Base-by-base conservation (phyloP, 805 yeast genomes). In the Candida xiaguanensis region DNA sequence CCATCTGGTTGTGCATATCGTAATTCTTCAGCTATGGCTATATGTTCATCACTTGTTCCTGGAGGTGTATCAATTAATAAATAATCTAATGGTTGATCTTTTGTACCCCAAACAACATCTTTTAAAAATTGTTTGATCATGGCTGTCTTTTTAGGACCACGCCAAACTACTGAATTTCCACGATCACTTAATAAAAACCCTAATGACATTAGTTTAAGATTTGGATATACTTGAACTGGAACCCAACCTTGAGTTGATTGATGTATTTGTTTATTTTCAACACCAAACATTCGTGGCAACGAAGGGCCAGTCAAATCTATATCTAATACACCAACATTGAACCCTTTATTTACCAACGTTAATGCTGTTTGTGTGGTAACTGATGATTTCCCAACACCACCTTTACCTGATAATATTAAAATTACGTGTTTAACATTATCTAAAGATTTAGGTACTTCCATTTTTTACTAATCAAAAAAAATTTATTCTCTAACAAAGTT, bases 241-340 rank as follows among this genome's bases (percentile, higher is more conserved):
- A 95, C 80, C 95, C 96, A 89, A 0, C 99, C 99, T 0, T 88
- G 75, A 51, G 82, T 87, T 0, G 97, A 87, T 43, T 87, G 81
- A 61, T 93, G 98, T 2, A 93, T 74, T 20, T 79, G 73, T 54
- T 90, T 96, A 16, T 86, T 85, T 45, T 78, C 82, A 5, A 95
- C 90, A 2, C 99, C 98, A 44, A 93, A 70, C 95, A 93, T 93
- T 42, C 83, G 74, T 0, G 99, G 98, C 48, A 93, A 69, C 2
- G 97, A 89, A 0, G 99, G 99, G 0, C 99, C 99, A 63, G 98
- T 91, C 25, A 93, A 88, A 65, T 93, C 99, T 40, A 93, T 65
- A 61, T 93, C 99, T 93, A 93, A 85, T 26, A 95, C 91, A 3
- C 98, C 99, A 8, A 93, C 82, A 57, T 93, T 98, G 18, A 83